Evolutionary conservation across 1,139 yeast species (phyloP), one percentile per base, ranked within the genome.

Genomic region (Geotrichum europaeum): DNA sequence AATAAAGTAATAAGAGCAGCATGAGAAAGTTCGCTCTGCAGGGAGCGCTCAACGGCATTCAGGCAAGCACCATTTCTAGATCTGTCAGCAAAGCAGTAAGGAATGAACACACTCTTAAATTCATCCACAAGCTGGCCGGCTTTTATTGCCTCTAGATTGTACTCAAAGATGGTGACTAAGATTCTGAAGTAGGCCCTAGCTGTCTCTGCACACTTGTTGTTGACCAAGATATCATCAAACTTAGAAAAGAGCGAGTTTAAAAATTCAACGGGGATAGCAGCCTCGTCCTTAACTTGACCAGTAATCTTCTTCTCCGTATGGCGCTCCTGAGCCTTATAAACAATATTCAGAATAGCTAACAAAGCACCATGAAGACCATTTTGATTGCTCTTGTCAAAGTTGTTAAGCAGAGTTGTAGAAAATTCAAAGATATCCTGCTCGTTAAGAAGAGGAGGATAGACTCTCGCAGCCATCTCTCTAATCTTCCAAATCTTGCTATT

Each of bases 401-500:
- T 51, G 9, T 32, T 30, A 9, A 67, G 51, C 28, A 67, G 62
- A 1, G 69, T 36, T 25, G 68, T 56, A 1, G 64, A 60, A 20
- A 66, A 61, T 1, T 71, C 62, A 47, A 68, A 69, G n/a, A 70
- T 66, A 6, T 69, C 69, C 1, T 69, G 73, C 25, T 73, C 71
- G 10, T 74, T 71, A 1, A 79, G 72, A 62, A 87, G 73, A 0
- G 86, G 75, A 0, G 86, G 82, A 1, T 89, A 69, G 3, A 91
- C 82, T 69, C 86, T 78, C 0, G 97, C 90, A 0, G 96, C 86
- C 81, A 89, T 82, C 70, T 91, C 96, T 63, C 99, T 80, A 2
- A 92, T 80, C 67, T 89, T 90, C 97, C 97, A 92, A 60, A 80
- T 77, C 55, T 74, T 75, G 65, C 84, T 79, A 0, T 75, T 74